phyloP scores from a whole-genome alignment of 2,329 filamentous ascomycete genomes.

The Fusarium sp. region DNA sequence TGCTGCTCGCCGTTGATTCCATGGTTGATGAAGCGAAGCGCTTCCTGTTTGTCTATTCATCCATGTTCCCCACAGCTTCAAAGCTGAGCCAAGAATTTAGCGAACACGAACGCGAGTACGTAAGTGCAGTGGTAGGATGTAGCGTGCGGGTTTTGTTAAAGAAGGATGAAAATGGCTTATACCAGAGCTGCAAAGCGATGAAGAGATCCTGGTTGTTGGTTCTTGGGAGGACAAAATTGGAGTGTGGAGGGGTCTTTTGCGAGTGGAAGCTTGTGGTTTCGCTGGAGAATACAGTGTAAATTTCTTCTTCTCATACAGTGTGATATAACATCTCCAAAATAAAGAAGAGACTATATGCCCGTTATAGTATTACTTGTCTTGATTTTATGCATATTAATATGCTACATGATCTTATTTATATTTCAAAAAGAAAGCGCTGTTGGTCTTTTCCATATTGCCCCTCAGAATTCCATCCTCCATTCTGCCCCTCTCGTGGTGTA shows the following conservation, averaged over 20 bases:
- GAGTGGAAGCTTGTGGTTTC: conserved; percentile 3
- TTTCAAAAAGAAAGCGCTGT: neutral
- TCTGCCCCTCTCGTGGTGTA: neutral
- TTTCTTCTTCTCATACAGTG: neutral
- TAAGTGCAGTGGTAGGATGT: neutral
- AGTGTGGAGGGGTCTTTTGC: conserved; percentile 24
- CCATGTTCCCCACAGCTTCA: conserved; percentile 40
- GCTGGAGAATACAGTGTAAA: conserved; percentile 7
- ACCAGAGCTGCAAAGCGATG: neutral
- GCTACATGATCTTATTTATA: neutral
- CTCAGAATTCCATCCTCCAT: neutral
- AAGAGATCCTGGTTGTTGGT: conserved; percentile 7
- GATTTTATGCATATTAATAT: neutral
- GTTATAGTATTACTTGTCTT: neutral
- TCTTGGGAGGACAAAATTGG: conserved; percentile 22
- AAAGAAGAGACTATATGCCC: neutral
- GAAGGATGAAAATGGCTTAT: neutral
- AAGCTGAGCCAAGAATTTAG: conserved; percentile 13
- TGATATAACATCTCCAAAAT: neutral
- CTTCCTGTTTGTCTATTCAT: conserved; percentile 32
- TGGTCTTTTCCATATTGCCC: neutral
- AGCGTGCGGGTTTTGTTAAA: neutral
- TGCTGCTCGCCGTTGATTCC: conserved; percentile 41
- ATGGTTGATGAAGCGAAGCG: conserved; percentile 42
- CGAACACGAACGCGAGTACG: conserved; percentile 36